Percentiles rank a stretch among this genome's conserved stretches.
These are phyloP conservation scores for Aspergillus sp. DNA, from an alignment of 2,329 filamentous ascomycete genomes.

Conservation along the genomic window DNA sequence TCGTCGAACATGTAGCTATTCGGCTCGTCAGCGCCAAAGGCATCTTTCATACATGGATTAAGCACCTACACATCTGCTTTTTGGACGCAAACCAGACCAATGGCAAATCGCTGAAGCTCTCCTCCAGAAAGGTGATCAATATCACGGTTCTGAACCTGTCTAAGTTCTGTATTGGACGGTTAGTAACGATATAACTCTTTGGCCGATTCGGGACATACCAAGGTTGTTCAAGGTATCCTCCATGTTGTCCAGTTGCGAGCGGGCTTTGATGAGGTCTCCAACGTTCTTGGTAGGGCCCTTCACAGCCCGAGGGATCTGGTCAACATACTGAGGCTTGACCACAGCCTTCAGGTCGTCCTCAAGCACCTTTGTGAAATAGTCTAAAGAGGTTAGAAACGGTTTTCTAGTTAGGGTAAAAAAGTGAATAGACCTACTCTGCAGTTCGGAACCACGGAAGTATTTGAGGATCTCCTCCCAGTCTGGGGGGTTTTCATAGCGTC, in stretches of 20 bases:
- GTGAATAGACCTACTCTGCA: conserved; percentile 71
- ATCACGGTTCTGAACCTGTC: conserved; percentile 88
- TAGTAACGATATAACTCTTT: conserved; percentile 14
- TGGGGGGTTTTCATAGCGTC: conserved; percentile 90
- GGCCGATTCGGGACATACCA: conserved; percentile 38
- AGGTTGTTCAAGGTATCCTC: conserved; percentile 80
- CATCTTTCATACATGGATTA: background rate
- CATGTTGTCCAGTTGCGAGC: conserved; percentile 74
- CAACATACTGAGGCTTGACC: conserved; percentile 98
- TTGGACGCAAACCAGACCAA: conserved; percentile 92
- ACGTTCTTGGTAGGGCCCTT: conserved; percentile 79
- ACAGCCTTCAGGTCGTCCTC: conserved; percentile 97
- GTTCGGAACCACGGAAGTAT: conserved; percentile 94
- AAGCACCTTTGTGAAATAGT: conserved; percentile 98
- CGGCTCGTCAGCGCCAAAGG: conserved; percentile 13
- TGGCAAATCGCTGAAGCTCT: conserved; percentile 97
- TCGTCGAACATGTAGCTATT: conserved; percentile 97
- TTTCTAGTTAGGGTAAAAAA: background rate
- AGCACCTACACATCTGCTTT: conserved; percentile 76
- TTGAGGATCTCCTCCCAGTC: conserved; percentile 99
- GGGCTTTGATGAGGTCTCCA: conserved; percentile 71
- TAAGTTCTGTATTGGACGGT: conserved; percentile 66
- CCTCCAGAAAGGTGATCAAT: conserved; percentile 89
- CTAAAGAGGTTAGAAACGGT: conserved; percentile 45
- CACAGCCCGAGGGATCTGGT: conserved; percentile 93